Percentiles rank a stretch among this genome's conserved stretches.
These are phyloP conservation scores for Alternaria brassicicola DNA, from an alignment of 2,329 filamentous ascomycete genomes.

Conservation along the genomic window DNA sequence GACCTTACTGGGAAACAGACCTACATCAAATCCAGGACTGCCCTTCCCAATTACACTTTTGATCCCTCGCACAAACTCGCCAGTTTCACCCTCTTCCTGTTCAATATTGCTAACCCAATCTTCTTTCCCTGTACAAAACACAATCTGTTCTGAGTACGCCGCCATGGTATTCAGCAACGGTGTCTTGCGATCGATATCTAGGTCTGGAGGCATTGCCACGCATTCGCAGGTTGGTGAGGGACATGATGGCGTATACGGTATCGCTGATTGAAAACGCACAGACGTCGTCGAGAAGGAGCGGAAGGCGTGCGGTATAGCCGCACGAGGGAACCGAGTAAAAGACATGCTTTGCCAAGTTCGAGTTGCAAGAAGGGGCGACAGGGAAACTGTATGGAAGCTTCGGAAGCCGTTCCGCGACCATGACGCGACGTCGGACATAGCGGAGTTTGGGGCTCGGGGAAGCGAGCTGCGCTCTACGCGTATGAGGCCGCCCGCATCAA, in stretches of 20 bases:
- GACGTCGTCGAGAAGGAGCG: constrained; percentile 13
- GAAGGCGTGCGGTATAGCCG: not conserved
- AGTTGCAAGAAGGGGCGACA: not conserved
- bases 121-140: constrained; percentile 78
- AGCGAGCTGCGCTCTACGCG: not conserved
- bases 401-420: constrained; percentile 10
- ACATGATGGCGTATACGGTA: constrained; percentile 56
- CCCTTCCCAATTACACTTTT: constrained; percentile 59
- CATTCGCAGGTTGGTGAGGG: constrained; percentile 79
- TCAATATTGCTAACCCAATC: constrained; percentile 89
- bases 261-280: constrained; percentile 14
- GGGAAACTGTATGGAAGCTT: constrained; percentile 1
- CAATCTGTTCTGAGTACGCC: constrained; percentile 78
- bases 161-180: constrained; percentile 78
- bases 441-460: not conserved
- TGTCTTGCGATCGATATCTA: constrained; percentile 75
- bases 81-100: constrained; percentile 66
- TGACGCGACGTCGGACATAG: constrained; percentile 6
- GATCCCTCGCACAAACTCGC: constrained; percentile 69
- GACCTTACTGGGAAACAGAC: constrained; percentile 34
- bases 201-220: constrained; percentile 66
- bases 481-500: not conserved
- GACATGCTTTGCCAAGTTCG: constrained; percentile 2
- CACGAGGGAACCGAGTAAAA: constrained; percentile 1
- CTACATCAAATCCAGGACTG: constrained; percentile 54